phyloP scores from a whole-genome alignment of 2,329 filamentous ascomycete species.

The Amphichorda felina region DNA sequence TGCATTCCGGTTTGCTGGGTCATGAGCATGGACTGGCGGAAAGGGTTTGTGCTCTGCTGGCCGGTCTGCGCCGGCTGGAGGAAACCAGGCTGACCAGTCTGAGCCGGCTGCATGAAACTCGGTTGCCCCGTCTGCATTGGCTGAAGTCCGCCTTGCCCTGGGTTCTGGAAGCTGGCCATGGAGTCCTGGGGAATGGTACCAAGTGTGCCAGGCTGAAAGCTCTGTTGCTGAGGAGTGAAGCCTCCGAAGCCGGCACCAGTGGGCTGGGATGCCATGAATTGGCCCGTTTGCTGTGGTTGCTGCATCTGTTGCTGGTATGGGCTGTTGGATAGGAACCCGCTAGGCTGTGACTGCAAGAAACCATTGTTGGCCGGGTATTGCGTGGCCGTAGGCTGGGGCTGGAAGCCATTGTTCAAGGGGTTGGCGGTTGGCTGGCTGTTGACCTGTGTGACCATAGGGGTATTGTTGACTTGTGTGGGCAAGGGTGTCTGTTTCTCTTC shows the following conservation, averaged over 20 bases:
- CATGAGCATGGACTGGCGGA: conserved; percentile 80
- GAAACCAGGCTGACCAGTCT: conserved; percentile 37
- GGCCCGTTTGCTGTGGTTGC: conserved; percentile 19
- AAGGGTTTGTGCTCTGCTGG: conserved; percentile 66
- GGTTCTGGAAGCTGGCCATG: conserved; percentile 34
- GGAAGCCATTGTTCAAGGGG: conserved; percentile 8
- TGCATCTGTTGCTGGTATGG: conserved; percentile 2
- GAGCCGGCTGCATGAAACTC: conserved; percentile 30
- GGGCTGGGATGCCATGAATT: conserved; percentile 19
- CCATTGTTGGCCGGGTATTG: conserved; percentile 6
- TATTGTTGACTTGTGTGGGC: too few relatives aligned
- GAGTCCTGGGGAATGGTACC: conserved; percentile 47
- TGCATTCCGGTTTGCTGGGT: conserved; percentile 38
- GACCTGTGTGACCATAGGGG: conserved; percentile 22
- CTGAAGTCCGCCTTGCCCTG: conserved; percentile 8
- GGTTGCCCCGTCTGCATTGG: conserved; percentile 11
- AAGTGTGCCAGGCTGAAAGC: conserved; percentile 40
- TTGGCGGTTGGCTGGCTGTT: conserved; percentile 20
- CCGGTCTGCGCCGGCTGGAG: conserved; percentile 33
- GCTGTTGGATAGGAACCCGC: conserved; percentile 7
- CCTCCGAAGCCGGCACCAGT: conserved; percentile 76
- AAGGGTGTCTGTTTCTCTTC: conserved; percentile 76
- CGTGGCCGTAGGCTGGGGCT: conserved; percentile 23
- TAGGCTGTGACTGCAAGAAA: conserved; percentile 20
- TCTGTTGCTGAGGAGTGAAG: conserved; percentile 52